phyloP scores from a whole-genome alignment of 805 yeast genomes.

The Saturnispora besseyi region DNA sequence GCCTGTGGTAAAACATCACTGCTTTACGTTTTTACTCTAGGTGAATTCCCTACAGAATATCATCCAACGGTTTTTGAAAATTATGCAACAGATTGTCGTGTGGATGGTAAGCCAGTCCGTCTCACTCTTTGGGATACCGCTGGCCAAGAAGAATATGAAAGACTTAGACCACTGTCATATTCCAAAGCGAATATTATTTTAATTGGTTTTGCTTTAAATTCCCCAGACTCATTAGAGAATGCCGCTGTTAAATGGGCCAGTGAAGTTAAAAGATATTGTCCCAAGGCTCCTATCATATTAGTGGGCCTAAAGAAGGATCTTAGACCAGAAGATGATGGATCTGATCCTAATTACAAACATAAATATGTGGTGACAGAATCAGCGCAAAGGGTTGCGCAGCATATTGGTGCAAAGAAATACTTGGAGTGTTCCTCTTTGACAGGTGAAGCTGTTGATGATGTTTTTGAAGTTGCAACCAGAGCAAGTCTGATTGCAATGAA shows the following conservation, averaged over 20 bases:
- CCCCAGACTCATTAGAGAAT: constrained; percentile 75
- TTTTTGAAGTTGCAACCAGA: constrained; percentile 85
- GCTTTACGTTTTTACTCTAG: constrained; percentile 83
- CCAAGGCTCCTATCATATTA: constrained; percentile 64
- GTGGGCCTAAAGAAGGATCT: constrained; percentile 84
- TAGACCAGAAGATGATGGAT: constrained; percentile 34
- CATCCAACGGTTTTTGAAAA: constrained; percentile 94
- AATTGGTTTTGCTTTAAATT: constrained; percentile 79
- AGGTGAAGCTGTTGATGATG: constrained; percentile 92
- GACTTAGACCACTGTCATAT: constrained; percentile 81
- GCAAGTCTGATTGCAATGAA: constrained; percentile 57
- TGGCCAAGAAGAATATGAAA: constrained; percentile 92
- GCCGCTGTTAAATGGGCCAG: constrained; percentile 82
- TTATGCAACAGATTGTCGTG: constrained; percentile 88
- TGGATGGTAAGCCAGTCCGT: constrained; percentile 87
- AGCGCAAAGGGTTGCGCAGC: constrained; percentile 64
- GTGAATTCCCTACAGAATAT: constrained; percentile 86
- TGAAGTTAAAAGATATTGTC: constrained; percentile 75
- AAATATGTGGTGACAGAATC: constrained; percentile 45
- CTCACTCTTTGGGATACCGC: constrained; percentile 94
- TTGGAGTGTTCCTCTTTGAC: constrained; percentile 87
- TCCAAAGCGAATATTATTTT: constrained; percentile 79
- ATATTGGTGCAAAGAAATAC: constrained; percentile 75
- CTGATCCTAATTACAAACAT: constrained; percentile 27
- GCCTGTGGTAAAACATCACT: constrained; percentile 92